phyloP scores from a whole-genome alignment of 257 asterid genomes.

The Nicotiana tomentosiformis region DNA sequence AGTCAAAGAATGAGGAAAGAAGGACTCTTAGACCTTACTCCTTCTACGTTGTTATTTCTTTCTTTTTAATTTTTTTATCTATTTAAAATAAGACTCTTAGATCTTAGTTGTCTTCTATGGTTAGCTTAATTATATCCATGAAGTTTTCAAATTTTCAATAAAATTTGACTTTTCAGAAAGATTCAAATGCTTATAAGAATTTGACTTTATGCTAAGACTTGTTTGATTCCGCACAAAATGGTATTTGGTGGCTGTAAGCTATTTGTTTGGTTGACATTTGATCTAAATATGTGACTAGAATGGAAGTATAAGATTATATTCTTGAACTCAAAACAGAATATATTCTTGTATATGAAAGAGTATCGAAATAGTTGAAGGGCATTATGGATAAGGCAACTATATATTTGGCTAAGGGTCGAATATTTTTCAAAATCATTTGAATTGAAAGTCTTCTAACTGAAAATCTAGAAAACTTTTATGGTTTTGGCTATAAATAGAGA shows the following conservation, averaged over 20 bases:
- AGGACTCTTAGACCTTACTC: too few relatives aligned
- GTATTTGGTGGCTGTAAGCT: background rate
- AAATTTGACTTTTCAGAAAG: background rate
- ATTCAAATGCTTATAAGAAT: background rate
- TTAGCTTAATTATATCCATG: background rate
- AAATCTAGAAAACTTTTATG: background rate
- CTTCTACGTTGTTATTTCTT: too few relatives aligned
- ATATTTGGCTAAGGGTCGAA: background rate
- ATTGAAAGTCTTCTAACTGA: background rate
- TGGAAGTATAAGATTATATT: background rate
- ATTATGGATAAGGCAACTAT: background rate
- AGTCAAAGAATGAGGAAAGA: too few relatives aligned
- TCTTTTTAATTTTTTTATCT: too few relatives aligned
- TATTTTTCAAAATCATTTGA: background rate
- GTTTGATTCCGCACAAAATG: background rate
- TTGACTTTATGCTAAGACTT: background rate
- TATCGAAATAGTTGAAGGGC: background rate
- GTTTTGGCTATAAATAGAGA: background rate
- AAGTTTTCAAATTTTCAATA: background rate
- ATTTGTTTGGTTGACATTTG: background rate
- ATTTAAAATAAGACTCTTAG: too few relatives aligned
- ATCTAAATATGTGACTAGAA: background rate
- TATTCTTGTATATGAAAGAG: background rate
- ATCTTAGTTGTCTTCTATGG: too few relatives aligned
- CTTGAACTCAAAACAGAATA: slow-evolving; percentile 3